Evolutionary conservation across 805 yeast species (phyloP), one percentile per base, ranked within the genome.

Genomic region (Hagleromyces aurorensis): DNA sequence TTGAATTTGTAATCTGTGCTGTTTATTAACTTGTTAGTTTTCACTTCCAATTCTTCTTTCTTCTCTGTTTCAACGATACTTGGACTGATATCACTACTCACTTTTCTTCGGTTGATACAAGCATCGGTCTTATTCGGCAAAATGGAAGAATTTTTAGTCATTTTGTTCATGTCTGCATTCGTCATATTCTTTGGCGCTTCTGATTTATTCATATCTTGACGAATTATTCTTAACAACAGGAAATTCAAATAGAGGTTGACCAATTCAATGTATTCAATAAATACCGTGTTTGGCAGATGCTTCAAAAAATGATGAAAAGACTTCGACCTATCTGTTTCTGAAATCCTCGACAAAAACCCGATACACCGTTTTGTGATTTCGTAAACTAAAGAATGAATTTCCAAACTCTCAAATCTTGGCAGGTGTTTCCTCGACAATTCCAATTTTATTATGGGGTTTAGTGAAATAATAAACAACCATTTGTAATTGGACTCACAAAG

Each of bases 231-330:
- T 22, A 75, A 69, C 32, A 87, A 60, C 25, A 83, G 84, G 47
- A 81, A 84, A 0, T 93, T 79, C 20, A 86, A 68, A 55, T 80
- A 85, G 13, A 84, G 62, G 46, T 86, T 87, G 27, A 83, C 44
- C 18, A 80, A 59, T 21, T 84, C 84, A 0, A 85, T 69, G 41
- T 77, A 75, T 2, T 52, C 11, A 16, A 52, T 50, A 39, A 80
- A 78, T 6, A 60, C 64, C 0, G 51, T 54, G 0, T 41, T 32
- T 0, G 75, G 56, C 19, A 49, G 16, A 16, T 29, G 14, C 19
- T 34, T 41, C 13, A 55, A 29, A 25, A 41, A 38, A 7, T 27
- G 23, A 13, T 41, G 20, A 12, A 37, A 29, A 2, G 26, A 25
- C 7, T 27, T 29, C n/a, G n/a, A n/a, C 21, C 13, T 32, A 14